These are phyloP conservation scores for Monilinia polystroma DNA, from an alignment of 2,329 filamentous ascomycete genomes.

Conservation along the genomic window DNA sequence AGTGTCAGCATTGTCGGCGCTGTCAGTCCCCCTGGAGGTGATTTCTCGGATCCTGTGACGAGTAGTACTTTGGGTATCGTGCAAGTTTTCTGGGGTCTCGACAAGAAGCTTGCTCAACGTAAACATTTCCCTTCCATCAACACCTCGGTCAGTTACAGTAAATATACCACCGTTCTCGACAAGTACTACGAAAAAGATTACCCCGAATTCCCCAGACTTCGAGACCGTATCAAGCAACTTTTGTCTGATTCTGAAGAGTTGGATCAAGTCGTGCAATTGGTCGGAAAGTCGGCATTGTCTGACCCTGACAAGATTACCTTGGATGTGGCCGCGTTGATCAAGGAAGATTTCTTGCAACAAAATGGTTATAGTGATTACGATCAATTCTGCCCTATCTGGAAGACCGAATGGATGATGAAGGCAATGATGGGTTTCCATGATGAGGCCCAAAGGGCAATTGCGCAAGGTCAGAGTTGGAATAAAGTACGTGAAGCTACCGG, in stretches of 20 bases:
- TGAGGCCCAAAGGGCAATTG: constrained; percentile 91
- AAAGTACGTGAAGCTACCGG: constrained; percentile 89
- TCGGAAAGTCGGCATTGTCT: constrained; percentile 94
- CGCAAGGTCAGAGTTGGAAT: constrained; percentile 85
- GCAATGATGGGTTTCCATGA: constrained; percentile 98
- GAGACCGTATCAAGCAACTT: constrained; percentile 90
- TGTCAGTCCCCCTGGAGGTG: constrained; percentile 94
- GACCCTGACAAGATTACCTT: constrained; percentile 98
- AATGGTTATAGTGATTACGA: constrained; percentile 99
- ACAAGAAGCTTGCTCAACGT: constrained; percentile 98
- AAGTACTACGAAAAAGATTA: constrained; percentile 92
- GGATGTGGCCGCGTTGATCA: constrained; percentile 85
- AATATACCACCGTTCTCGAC: constrained; percentile 87
- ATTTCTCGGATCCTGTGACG: constrained; percentile 98
- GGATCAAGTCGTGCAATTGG: constrained; percentile 97
- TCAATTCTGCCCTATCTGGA: constrained; percentile 99
- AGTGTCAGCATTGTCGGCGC: constrained; percentile 98
- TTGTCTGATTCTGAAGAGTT: constrained; percentile 94
- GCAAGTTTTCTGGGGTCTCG: constrained; percentile 98
- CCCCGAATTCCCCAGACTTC: constrained; percentile 89
- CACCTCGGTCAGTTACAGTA: constrained; percentile 90
- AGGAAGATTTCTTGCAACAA: constrained; percentile 98
- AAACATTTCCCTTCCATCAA: constrained; percentile 99
- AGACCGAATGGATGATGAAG: constrained; percentile 99
- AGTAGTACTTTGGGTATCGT: constrained; percentile 92